Percentiles rank a stretch among this genome's conserved stretches.
phyloP scores from a whole-genome alignment of 352 stramenopile species.

The Phytopythium delawarense region DNA sequence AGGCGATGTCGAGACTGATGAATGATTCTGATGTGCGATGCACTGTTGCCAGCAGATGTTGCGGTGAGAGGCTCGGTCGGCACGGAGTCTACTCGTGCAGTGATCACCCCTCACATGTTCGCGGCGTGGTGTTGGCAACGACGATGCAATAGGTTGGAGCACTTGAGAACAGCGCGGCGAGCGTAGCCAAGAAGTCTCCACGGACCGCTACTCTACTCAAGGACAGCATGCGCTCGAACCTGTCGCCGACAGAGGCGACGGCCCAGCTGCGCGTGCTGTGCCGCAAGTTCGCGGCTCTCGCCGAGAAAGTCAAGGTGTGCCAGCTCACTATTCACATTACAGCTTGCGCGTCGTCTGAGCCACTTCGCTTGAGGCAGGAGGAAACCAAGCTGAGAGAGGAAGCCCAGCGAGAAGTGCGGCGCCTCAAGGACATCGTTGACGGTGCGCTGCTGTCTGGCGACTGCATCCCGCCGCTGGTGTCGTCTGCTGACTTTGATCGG shows the following conservation, averaged over 20 bases:
- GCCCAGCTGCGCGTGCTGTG: conserved; percentile 78
- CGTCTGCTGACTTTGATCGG: neutral
- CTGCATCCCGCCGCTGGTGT: neutral
- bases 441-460: conserved; percentile 9
- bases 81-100: neutral
- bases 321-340: neutral
- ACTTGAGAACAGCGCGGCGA: conserved; percentile 21
- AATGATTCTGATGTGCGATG: neutral
- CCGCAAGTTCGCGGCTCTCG: conserved; percentile 78
- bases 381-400: conserved; percentile 70
- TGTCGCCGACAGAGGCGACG: conserved; percentile 63
- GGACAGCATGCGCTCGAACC: conserved; percentile 50
- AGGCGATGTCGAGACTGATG: neutral
- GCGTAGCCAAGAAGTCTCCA: conserved; percentile 34
- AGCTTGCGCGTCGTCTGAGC: no score
- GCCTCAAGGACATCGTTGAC: conserved; percentile 62
- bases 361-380: conserved; percentile 27
- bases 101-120: no score
- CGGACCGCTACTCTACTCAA: conserved; percentile 40
- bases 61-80: neutral
- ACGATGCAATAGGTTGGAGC: conserved; percentile 14
- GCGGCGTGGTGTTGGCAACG: neutral
- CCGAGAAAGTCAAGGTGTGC: conserved; percentile 79
- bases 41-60: neutral
- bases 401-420: conserved; percentile 65